Percentiles rank a stretch among this genome's conserved stretches.
These are phyloP conservation scores for Epichloe coenophiala DNA, from an alignment of 2,329 filamentous ascomycete species.

Conservation along the genomic window DNA sequence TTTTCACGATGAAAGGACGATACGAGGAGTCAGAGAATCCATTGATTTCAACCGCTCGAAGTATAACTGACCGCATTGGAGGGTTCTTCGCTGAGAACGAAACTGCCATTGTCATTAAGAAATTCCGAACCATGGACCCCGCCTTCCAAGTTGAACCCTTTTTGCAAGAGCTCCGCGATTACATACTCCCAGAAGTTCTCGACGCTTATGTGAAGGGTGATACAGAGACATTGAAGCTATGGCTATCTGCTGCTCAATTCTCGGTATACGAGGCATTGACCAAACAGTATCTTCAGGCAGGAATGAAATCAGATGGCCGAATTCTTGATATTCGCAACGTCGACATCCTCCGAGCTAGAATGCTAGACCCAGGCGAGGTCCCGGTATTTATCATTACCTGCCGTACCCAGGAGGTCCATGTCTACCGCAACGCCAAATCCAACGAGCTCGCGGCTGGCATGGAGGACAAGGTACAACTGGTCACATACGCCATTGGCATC, in stretches of 20 bases:
- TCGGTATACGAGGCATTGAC: slow-evolving; percentile 94
- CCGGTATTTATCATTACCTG: slow-evolving; percentile 97
- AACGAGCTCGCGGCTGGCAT: slow-evolving; percentile 85
- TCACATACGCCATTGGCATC: slow-evolving; percentile 95
- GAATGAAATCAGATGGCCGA: slow-evolving; percentile 85
- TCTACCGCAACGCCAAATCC: slow-evolving; percentile 86
- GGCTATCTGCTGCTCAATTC: slow-evolving; percentile 93
- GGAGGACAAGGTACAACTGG: slow-evolving; percentile 97
- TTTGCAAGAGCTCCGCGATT: slow-evolving; percentile 88
- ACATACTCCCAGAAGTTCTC: slow-evolving; percentile 91
- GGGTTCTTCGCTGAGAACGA: slow-evolving; percentile 99
- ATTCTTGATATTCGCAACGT: slow-evolving; percentile 94
- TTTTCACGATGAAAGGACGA: slow-evolving; percentile 73
- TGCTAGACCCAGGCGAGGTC: slow-evolving; percentile 74
- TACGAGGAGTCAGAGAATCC: slow-evolving; percentile 98
- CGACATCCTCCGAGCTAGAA: slow-evolving; percentile 68
- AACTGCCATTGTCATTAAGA: slow-evolving; percentile 94
- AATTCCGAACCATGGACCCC: slow-evolving; percentile 91
- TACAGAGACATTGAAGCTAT: slow-evolving; percentile 76
- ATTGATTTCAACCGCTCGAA: slow-evolving; percentile 79
- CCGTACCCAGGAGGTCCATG: slow-evolving; percentile 92
- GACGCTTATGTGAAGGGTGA: slow-evolving; percentile 98
- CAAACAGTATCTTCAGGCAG: slow-evolving; percentile 87
- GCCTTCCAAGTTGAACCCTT: slow-evolving; percentile 91
- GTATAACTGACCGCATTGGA: slow-evolving; percentile 82